phyloP scores from a whole-genome alignment of 2,329 filamentous ascomycete genomes.

The Niveomyces coronatus region DNA sequence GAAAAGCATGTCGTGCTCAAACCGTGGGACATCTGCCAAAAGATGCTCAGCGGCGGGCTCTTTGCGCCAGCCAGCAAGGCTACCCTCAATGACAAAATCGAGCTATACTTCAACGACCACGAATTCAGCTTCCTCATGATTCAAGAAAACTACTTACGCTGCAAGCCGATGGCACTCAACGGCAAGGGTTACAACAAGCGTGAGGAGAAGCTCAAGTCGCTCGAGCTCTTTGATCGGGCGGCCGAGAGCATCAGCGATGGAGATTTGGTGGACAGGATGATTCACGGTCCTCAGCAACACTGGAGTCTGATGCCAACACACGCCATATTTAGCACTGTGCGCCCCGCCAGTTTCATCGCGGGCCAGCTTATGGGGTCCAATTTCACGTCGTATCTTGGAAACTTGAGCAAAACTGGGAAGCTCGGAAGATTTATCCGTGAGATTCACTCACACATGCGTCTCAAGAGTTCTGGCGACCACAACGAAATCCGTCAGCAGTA shows the following conservation, averaged over 20 bases:
- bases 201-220: constrained; percentile 66
- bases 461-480: constrained; percentile 79
- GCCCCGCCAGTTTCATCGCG: constrained; percentile 77
- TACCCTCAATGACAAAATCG: constrained; percentile 93
- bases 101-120: constrained; percentile 98
- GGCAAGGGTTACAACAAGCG: constrained; percentile 46
- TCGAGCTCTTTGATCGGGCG: constrained; percentile 79
- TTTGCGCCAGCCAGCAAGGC: constrained; percentile 76
- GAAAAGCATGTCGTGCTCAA: constrained; percentile 96
- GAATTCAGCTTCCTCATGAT: constrained; percentile 97
- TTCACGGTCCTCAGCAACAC: constrained; percentile 94
- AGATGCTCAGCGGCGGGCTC: constrained; percentile 79
- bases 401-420: constrained; percentile 79
- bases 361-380: constrained; percentile 64
- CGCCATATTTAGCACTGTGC: constrained; percentile 88
- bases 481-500: constrained; percentile 95
- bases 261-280: constrained; percentile 94
- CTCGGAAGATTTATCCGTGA: constrained; percentile 78
- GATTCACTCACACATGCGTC: constrained; percentile 93
- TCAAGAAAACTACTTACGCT: constrained; percentile 91
- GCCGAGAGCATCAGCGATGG: constrained; percentile 96
- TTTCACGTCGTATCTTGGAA: constrained; percentile 90
- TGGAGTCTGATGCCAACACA: constrained; percentile 98
- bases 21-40: constrained; percentile 94
- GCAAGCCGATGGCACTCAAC: constrained; percentile 58